Base-by-base conservation (phyloP, 2,329 filamentous ascomycete species). In the Colletotrichum australisinense region DNA sequence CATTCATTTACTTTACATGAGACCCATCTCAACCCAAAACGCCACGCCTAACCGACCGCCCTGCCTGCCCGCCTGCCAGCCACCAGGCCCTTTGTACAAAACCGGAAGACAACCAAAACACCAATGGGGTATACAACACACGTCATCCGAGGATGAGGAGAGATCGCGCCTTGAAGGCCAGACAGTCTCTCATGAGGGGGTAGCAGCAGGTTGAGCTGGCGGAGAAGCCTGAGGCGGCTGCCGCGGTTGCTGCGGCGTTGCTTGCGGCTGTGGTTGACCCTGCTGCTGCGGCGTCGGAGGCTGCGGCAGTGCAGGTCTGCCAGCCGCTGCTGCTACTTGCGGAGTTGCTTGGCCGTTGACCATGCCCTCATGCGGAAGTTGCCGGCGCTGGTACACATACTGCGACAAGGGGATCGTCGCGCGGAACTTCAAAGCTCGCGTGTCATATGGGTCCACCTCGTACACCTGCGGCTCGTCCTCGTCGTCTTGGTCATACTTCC, bases 401-500 rank as follows among this genome's bases (percentile, higher is more conserved):
- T 84, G 81, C 57, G 85, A 86, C 49, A 89, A 79, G 1, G 88
- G 89, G 24, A 91, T 88, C 7, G 86, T 88, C n/a, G 90, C 88
- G 52, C 91, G 85, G 77, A 91, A 93, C 77, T 88, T 90, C 77
- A 93, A 82, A 26, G 89, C 88, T 26, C 85, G 84, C 19, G 87
- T 88, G 77, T 90, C 89, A 76, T 88, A 92, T 49, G 93, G 93
- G 80, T 98, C 95, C 71, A 95, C 88, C 68, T 92, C 89, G 85
- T 95, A 95, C 73, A 92, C 87, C 28, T 92, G 88, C 68, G 92
- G 90, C 70, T 95, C 93, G 65, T 95, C 93, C 59, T 97, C 94
- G 74, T 95, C 94, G 78, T 97, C 94, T 30, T 93, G 92, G 79
- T 97, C 94, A 84, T 94, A 97, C 83, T 95, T 97, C 89, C 93